Base-by-base conservation (phyloP, 805 yeast genomes). In the Starmerella etchellsii region DNA sequence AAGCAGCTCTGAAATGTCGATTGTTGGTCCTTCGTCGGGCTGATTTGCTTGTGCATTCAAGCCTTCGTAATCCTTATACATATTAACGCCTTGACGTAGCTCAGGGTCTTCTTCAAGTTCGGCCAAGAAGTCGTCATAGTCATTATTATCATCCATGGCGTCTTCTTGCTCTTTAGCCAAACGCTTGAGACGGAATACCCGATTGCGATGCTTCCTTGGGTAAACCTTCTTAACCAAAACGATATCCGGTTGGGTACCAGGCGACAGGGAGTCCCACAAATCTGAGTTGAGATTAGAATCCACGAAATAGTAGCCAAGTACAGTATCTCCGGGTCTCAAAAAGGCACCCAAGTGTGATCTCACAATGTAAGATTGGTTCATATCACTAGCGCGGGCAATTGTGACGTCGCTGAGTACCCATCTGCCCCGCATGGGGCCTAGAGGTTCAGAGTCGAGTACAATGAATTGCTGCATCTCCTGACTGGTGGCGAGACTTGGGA, bases 61-160 rank as follows among this genome's bases (percentile, higher is more conserved):
- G 14, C 25, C 44, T 5, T 51, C 53, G 27, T 56, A 41, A 19
- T 78, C 74, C 66, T 85, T 91, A 69, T 91, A 91, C 55, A 91
- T 57, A 59, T 91, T 88, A 61, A 91, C 75, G 34, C 84, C 76
- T 54, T 80, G 85, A 68, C 98, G 81, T 60, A 91, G 72, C 60
- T 91, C 98, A 41, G 77, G 77, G 64, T 91, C 98, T 64, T 91
- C 97, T 68, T 91, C 98, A 60, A 91, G 74, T 62, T 91, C 95
- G 66, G 84, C 96, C 65, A 91, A 73, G 82, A 91, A 91, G 64
- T 88, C 96, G 4, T 94, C 95, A 54, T 81, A 73, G 60, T 84
- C 97, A 36, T 16, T 11, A 30, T 13, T 22, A 26, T 46, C 52
- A 16, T 37, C 27, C 41, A 46, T 40, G 14, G 32, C 42, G 31